phyloP scores from a whole-genome alignment of 2,329 filamentous ascomycete species.

The Aureobasidium sp. region DNA sequence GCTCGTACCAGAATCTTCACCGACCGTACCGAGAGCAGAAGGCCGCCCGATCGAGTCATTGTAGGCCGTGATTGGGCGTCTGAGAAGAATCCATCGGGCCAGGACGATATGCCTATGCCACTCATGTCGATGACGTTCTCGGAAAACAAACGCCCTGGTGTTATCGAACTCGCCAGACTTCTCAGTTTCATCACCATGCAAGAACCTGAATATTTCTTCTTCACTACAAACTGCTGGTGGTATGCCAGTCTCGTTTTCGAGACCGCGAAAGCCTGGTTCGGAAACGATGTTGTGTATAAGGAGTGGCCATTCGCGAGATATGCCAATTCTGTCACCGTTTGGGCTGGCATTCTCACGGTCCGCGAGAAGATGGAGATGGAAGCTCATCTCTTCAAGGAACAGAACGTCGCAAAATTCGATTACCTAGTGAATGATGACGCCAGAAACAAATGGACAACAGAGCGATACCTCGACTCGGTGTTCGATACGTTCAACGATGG shows the following conservation, averaged over 20 bases:
- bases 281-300: too few species aligned
- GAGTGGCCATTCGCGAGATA: neutral
- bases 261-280: too few species aligned
- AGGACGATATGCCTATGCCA: neutral
- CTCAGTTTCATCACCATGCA: too few species aligned
- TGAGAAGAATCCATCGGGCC: neutral
- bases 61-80: neutral
- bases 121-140: too few species aligned
- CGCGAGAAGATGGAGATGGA: neutral
- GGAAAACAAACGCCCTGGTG: too few species aligned
- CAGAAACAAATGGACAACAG: neutral
- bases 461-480: neutral
- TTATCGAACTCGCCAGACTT: too few species aligned
- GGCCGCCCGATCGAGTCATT: neutral
- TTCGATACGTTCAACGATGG: neutral
- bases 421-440: neutral
- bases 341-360: neutral
- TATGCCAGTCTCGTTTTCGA: neutral
- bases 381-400: neutral
- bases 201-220: neutral
- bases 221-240: neutral
- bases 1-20: neutral
- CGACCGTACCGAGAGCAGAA: neutral
- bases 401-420: neutral
- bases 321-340: neutral